These are phyloP conservation scores for Teunomyces aglyptinius DNA, from an alignment of 805 yeast genomes.

Conservation along the genomic window DNA sequence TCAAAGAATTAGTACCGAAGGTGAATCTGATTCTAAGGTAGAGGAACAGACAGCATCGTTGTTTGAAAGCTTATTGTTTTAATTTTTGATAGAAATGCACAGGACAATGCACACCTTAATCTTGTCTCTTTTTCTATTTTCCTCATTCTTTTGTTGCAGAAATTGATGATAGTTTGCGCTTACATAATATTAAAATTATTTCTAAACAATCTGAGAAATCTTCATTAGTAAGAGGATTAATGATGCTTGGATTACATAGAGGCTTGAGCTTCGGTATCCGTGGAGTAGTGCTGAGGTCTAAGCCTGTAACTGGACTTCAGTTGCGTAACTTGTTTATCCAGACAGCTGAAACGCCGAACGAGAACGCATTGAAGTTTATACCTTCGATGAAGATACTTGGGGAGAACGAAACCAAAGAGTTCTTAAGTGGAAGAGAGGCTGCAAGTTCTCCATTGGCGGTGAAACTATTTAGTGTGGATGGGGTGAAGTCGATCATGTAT, in stretches of 20 bases:
- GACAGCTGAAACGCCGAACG: constrained; percentile 84
- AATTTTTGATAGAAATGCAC: not conserved
- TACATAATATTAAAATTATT: not conserved
- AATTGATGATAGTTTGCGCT: not conserved
- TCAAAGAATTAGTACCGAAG: constrained; percentile 47
- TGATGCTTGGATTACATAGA: not conserved
- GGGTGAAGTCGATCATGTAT: constrained; percentile 71
- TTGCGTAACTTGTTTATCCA: constrained; percentile 57
- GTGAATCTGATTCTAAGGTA: constrained; percentile 35
- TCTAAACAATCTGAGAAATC: not conserved
- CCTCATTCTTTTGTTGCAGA: not conserved
- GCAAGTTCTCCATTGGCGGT: constrained; percentile 72
- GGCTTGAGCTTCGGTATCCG: not conserved
- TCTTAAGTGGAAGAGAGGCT: constrained; percentile 73
- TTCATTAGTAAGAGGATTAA: not conserved
- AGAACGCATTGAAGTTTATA: constrained; percentile 77
- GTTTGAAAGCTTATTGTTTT: constrained; percentile 49
- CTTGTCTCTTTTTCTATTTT: not conserved
- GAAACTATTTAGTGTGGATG: constrained; percentile 71
- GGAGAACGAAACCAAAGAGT: constrained; percentile 64
- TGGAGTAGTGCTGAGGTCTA: not conserved
- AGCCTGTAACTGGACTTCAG: not conserved
- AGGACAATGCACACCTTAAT: not conserved
- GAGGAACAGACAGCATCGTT: constrained; percentile 55
- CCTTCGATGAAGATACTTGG: constrained; percentile 69